phyloP scores from a whole-genome alignment of 2,329 filamentous ascomycete species.

The Colletotrichum somersetense region DNA sequence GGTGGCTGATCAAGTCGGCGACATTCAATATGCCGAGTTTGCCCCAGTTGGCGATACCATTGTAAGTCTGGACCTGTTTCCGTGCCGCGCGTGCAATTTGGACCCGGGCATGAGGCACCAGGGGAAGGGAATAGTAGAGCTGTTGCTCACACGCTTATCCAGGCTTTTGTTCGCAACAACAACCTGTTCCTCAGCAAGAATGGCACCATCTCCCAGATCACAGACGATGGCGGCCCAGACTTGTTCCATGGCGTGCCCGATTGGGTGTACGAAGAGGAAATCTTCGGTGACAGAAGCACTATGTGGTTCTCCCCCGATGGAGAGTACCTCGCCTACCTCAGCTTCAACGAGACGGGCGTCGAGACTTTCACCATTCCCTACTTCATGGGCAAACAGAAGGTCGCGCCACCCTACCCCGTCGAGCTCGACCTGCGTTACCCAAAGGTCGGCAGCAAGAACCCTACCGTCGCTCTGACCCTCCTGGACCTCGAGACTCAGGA shows the following conservation, averaged over 20 bases:
- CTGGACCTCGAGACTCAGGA: slow-evolving; percentile 64
- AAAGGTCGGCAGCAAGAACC: slow-evolving; percentile 77
- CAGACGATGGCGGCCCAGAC: slow-evolving; percentile 70
- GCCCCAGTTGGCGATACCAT: slow-evolving; percentile 69
- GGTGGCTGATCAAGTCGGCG: slow-evolving; percentile 69
- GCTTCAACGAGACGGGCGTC: slow-evolving; percentile 85
- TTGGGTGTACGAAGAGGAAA: slow-evolving; percentile 86
- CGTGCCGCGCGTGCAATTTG: not conserved
- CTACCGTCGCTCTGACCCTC: slow-evolving; percentile 71
- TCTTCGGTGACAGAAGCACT: slow-evolving; percentile 79
- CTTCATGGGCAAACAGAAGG: slow-evolving; percentile 70
- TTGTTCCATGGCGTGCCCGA: slow-evolving; percentile 75
- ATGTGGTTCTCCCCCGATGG: slow-evolving; percentile 97
- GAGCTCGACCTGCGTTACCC: slow-evolving; percentile 76
- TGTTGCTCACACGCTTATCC: not conserved
- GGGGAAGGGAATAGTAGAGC: not conserved
- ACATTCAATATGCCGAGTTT: slow-evolving; percentile 76
- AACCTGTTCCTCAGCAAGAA: slow-evolving; percentile 71
- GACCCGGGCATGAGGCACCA: no score
- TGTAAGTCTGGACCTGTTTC: slow-evolving; percentile 10
- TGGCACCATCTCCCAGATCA: slow-evolving; percentile 68
- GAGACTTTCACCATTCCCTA: slow-evolving; percentile 75
- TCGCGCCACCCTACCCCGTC: slow-evolving; percentile 71
- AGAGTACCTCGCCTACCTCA: slow-evolving; percentile 88
- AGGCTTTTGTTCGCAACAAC: slow-evolving; percentile 75